Evolutionary conservation across 106 monocot genomes (phyloP).

Genomic region (Acorus gramineus): DNA sequence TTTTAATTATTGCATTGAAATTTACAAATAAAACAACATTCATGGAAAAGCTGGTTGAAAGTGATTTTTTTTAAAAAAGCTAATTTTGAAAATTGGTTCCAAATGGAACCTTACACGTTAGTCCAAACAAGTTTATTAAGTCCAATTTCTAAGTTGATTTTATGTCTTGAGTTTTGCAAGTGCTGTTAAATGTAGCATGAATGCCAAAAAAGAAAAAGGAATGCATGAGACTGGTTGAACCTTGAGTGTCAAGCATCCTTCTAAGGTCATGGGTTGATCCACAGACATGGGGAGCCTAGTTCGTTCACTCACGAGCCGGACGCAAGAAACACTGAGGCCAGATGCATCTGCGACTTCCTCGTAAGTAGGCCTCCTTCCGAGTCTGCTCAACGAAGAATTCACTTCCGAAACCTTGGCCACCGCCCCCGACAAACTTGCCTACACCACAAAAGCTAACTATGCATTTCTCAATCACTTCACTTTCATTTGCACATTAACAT

Average conservation of each 20-base stretch:
- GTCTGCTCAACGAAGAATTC: conserved; percentile 15
- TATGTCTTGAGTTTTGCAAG: not conserved
- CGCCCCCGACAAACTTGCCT: conserved; percentile 33
- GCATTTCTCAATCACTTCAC: not conserved
- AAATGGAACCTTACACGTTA: not conserved
- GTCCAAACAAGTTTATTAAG: not conserved
- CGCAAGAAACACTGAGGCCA: conserved; percentile 13
- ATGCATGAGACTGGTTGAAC: conserved; percentile 6
- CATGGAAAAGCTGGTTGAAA: too few relatives aligned
- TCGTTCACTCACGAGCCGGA: conserved; percentile 21
- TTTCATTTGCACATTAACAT: not conserved
- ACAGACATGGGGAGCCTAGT: conserved; percentile 27
- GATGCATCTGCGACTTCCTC: conserved; percentile 34
- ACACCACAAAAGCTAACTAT: conserved; percentile 9
- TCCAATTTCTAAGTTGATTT: not conserved
- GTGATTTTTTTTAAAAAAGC: too few relatives aligned
- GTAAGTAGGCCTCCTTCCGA: conserved; percentile 33
- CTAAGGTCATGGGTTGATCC: conserved; percentile 19
- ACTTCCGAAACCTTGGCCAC: conserved; percentile 35
- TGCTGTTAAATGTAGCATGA: too few relatives aligned
- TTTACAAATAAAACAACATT: too few relatives aligned
- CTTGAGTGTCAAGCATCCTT: conserved; percentile 26
- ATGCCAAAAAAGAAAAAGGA: not conserved
- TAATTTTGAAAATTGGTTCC: too few relatives aligned
- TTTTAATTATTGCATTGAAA: too few relatives aligned